Evolutionary conservation across 768 basidiomycete species (phyloP), one percentile per base, ranked within the genome.

Genomic region (Imleria badia): DNA sequence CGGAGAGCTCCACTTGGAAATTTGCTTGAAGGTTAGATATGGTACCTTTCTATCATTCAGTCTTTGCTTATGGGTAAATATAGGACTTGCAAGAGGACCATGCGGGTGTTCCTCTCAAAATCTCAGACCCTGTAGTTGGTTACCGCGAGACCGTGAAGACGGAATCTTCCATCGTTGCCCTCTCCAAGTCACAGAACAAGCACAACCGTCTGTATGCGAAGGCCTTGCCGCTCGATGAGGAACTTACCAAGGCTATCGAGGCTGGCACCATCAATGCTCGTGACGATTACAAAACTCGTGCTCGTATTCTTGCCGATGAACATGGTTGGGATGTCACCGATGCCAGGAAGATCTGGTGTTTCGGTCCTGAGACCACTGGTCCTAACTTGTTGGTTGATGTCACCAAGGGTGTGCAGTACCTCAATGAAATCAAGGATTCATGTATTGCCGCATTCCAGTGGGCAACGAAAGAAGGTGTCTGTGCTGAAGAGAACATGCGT

Each of bases 341-440:
- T 68, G 97, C 97, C 64, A 83, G 97, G 70, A 98, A 97, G 83
- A 98, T 99, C 71, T 99, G 97, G 97, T 93, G 91, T 76, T 99
- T 99, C 82, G 97, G 96, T 65, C 97, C 97, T 59, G 97, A 99
- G 62, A 97, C 93, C 48, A 94, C 91, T 62, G 97, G 97, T 42
- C 86, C 97, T 53, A 99, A 99, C 78, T 74, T 99, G 75, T 76
- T 99, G 74, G 93, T 97, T 66, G 97, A 99, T 76, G 91, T 89
- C 64, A 98, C 97, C 66, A 99, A 98, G 84, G 97, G 94, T 79
- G 94, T 97, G 55, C 97, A 99, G 71, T 98, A 97, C 79, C 79
- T 99, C 59, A 96, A 94, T 72, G 97, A 99, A 84, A 99, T 99
- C 82, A 98, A 99, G 82, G 97, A 99, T 74, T 98, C 97, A 62